phyloP scores from a whole-genome alignment of 2,329 filamentous ascomycete species.

The Fusarium floridanum region DNA sequence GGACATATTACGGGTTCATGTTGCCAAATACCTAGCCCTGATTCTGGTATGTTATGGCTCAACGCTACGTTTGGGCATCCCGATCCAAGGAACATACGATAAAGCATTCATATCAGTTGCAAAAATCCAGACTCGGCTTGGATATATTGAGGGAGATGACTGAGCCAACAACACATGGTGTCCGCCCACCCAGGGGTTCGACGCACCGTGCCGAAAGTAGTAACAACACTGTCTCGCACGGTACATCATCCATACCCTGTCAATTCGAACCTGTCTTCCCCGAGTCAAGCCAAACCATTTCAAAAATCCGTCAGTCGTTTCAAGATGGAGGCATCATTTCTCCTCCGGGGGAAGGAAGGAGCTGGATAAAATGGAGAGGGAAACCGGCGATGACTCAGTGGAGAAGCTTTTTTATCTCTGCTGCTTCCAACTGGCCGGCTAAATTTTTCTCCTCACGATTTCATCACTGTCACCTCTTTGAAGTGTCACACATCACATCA shows the following conservation, averaged over 20 bases:
- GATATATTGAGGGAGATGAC: neutral
- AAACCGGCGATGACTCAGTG: constrained; percentile 34
- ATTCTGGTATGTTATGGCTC: neutral
- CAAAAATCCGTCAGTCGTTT: neutral
- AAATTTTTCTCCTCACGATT: constrained; percentile 42
- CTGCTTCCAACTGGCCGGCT: constrained; percentile 32
- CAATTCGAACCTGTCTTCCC: neutral
- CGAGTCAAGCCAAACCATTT: neutral
- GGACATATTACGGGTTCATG: too few species aligned
- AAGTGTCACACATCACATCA: constrained; percentile 14
- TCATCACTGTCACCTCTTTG: constrained; percentile 30
- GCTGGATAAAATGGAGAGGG: neutral
- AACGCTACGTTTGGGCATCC: neutral
- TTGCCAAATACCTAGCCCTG: neutral
- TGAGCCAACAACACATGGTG: neutral
- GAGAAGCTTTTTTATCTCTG: constrained; percentile 30
- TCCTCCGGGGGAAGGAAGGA: neutral
- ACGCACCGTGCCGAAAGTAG: neutral
- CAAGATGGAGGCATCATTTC: constrained; percentile 6
- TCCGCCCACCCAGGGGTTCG: too few species aligned
- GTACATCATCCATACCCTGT: neutral
- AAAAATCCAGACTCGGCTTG: neutral
- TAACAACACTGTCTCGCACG: neutral
- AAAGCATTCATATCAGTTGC: neutral
- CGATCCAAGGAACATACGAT: neutral